Percentiles rank a stretch among this genome's conserved stretches.
Conservation (phyloP, 2,329 filamentous ascomycete species). For the Alternaria incomplexa region DNA sequence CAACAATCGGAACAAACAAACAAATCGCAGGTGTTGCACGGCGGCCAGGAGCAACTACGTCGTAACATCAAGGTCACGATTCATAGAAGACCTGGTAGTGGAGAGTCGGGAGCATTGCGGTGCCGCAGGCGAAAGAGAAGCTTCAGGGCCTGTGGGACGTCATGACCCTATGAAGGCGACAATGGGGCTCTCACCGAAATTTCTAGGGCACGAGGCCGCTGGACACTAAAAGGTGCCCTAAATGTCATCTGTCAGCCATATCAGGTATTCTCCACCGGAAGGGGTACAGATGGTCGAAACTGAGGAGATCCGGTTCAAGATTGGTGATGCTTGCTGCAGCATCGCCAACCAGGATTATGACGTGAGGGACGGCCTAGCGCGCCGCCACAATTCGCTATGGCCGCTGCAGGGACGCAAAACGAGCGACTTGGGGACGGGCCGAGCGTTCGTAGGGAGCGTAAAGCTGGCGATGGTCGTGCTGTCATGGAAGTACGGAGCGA, state of each 20-base stretch:
- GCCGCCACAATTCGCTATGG: constrained; percentile 22
- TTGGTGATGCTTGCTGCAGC: constrained; percentile 30
- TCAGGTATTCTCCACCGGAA: constrained; percentile 24
- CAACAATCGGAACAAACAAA: constrained; percentile 35
- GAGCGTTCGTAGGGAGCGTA: constrained; percentile 14
- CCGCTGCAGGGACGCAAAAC: constrained; percentile 28
- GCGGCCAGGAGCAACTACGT: constrained; percentile 40
- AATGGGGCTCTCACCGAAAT: constrained; percentile 26
- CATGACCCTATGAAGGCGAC: constrained; percentile 28
- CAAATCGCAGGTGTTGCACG: constrained; percentile 34
- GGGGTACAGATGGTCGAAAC: constrained; percentile 28
- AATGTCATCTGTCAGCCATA: constrained; percentile 36
- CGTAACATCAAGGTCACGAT: constrained; percentile 37
- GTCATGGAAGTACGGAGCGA: constrained; percentile 33
- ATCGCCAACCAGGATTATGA: constrained; percentile 25
- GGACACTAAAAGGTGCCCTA: constrained; percentile 27
- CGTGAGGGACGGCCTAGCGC: constrained; percentile 21
- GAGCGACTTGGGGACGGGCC: constrained; percentile 30
- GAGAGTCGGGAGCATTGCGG: constrained; percentile 25
- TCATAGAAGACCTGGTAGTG: constrained; percentile 18
- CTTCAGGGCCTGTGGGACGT: constrained; percentile 23
- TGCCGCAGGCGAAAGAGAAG: constrained; percentile 21
- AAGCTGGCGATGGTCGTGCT: constrained; percentile 33
- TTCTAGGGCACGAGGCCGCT: constrained; percentile 28
- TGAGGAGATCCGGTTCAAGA: constrained; percentile 35